Evolutionary conservation across 225 moss, liverwort and hornwort species (phyloP).

Genomic region (Physcomitrium patens): DNA sequence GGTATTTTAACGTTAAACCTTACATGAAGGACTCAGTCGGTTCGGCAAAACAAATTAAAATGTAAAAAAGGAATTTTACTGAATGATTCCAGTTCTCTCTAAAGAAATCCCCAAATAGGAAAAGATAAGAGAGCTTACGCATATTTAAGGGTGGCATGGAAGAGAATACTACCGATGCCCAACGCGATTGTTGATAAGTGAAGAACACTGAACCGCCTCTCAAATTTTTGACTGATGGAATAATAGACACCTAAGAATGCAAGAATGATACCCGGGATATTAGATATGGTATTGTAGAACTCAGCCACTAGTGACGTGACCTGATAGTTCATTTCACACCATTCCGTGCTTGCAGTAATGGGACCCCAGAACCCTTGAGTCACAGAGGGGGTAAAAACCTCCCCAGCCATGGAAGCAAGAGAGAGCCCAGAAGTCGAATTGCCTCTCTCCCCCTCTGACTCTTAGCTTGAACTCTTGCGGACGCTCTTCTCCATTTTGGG

Average conservation of each 20-base stretch:
- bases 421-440: background rate
- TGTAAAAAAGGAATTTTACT: background rate
- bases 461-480: background rate
- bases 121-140: slow-evolving; percentile 44
- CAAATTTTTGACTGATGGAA: slow-evolving; percentile 69
- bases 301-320: slow-evolving; percentile 62
- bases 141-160: slow-evolving; percentile 67
- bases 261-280: slow-evolving; percentile 61
- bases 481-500: slow-evolving; percentile 7
- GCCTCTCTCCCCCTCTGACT: background rate
- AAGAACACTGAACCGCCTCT: slow-evolving; percentile 70
- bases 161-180: slow-evolving; percentile 71
- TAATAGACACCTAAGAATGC: slow-evolving; percentile 62
- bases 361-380: slow-evolving; percentile 64
- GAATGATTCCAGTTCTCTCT: background rate
- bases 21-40: background rate
- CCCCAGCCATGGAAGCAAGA: slow-evolving; percentile 26
- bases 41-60: background rate
- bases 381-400: slow-evolving; percentile 10
- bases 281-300: slow-evolving; percentile 71
- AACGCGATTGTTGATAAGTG: slow-evolving; percentile 65
- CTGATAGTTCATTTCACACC: slow-evolving; percentile 67
- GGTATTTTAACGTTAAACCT: background rate
- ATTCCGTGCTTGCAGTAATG: slow-evolving; percentile 69
- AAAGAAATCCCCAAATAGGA: background rate